Evolutionary conservation across 805 yeast species (phyloP), one percentile per base, ranked within the genome.

Genomic region (Tetrapisispora arboricola): DNA sequence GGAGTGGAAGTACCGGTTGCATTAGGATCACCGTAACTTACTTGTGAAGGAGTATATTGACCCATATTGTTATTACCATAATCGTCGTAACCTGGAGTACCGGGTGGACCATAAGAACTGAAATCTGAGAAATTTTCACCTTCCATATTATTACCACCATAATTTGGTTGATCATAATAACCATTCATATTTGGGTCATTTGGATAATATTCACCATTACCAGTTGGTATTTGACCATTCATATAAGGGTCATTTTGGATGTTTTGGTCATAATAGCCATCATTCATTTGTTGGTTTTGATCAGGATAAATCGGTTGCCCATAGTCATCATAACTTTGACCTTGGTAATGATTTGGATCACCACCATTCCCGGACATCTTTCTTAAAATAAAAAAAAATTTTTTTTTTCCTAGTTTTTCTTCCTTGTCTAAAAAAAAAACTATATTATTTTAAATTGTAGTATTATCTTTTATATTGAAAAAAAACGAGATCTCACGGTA

Each of bases 1-100:
- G 97, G 96, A 32, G 97, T 90, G 2, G 95, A 84, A 32, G 96
- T 87, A 48, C 96, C 96, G 0, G 92, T 81, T 1, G 92, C 81
- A 21, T 40, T 40, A 24, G 36, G 39, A 15, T 58, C 88, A 49
- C 84, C 92, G 57, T 81, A 87, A 56, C 85, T 77, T 80, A 82
- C 77, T 62, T 84, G 92, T 5, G 95, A 84, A 20, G 94, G 88
- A 35, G 92, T 80, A 59, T 80, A 79, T 52, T 78, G 84, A 38
- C 84, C 86, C 38, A 32, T 39, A n/a, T n/a, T n/a, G 16, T 39
- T 39, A 20, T 36, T 36, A 28, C 34, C 38, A 36, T 54, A 79
- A 22, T 48, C 45, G 22, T 49, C 55, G 32, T 54, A 84, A 49
- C 83, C 86, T 22, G 80, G 75, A 33, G 69, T 68, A 27, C 67